Evolutionary conservation across 1,284 basidiomycete species (phyloP).

Genomic region (Naganishia cerealis): DNA sequence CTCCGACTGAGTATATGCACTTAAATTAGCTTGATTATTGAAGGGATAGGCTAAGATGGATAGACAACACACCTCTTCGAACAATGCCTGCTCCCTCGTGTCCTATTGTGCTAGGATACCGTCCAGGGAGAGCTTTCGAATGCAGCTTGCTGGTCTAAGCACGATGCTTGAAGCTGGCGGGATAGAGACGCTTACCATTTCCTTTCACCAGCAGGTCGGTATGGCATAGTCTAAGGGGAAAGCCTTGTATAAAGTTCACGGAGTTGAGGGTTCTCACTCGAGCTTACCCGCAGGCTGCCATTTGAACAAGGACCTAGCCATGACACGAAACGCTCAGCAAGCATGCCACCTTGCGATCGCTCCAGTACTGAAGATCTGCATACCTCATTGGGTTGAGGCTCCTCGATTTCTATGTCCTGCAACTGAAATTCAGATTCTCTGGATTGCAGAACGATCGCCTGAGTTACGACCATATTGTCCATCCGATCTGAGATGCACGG

Average conservation of each 20-base stretch:
- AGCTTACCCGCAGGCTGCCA: conserved; percentile 29
- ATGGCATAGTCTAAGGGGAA: conserved; percentile 11
- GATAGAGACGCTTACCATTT: neutral
- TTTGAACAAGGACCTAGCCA: conserved; percentile 21
- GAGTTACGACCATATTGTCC: neutral
- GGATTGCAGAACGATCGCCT: conserved; percentile 16
- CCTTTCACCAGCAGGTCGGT: conserved; percentile 25
- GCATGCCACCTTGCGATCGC: neutral
- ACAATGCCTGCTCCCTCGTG: conserved; percentile 30
- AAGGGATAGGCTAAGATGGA: neutral
- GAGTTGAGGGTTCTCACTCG: neutral
- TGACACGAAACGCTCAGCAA: neutral
- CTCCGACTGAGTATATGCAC: conserved; percentile 3
- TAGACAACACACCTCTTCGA: neutral
- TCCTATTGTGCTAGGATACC: conserved; percentile 26
- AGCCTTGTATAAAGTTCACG: neutral
- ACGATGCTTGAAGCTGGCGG: neutral
- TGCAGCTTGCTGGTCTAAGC: neutral
- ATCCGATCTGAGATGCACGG: neutral
- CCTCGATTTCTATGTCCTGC: conserved; percentile 18
- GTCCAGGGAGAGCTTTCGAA: conserved; percentile 8
- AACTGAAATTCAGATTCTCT: conserved; percentile 19
- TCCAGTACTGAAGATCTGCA: neutral
- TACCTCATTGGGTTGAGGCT: conserved; percentile 26
- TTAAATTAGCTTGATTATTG: neutral